phyloP scores from a whole-genome alignment of 1,284 basidiomycete genomes.

The Cutaneotrichosporon cutaneum region DNA sequence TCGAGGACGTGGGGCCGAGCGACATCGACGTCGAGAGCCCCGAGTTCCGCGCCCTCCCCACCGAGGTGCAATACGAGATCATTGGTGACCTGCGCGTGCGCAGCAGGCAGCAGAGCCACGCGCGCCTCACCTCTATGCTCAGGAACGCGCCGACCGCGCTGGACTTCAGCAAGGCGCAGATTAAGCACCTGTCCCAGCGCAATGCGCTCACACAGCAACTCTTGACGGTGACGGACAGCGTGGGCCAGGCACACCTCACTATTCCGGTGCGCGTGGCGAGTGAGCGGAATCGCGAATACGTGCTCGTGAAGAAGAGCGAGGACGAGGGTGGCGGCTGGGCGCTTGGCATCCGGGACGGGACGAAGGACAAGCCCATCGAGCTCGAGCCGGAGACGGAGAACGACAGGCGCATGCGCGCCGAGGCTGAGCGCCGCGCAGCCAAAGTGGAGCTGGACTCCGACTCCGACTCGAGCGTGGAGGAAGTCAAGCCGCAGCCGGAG shows the following conservation, averaged over 20 bases:
- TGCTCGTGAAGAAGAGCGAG: constrained; percentile 82
- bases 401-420: constrained; percentile 13
- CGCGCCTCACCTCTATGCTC: constrained; percentile 88
- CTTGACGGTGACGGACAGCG: constrained; percentile 87
- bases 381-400: constrained; percentile 55
- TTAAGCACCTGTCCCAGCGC: constrained; percentile 81
- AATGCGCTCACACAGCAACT: constrained; percentile 93
- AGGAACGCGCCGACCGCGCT: constrained; percentile 74
- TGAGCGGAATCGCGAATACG: constrained; percentile 89
- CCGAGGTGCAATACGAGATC: constrained; percentile 97
- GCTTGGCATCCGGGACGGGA: constrained; percentile 78
- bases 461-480: constrained; percentile 32
- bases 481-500: constrained; percentile 12
- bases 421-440: constrained; percentile 12
- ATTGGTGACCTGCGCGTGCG: constrained; percentile 91
- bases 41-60: constrained; percentile 84
- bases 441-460: constrained; percentile 30
- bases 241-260: constrained; percentile 78
- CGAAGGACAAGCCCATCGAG: constrained; percentile 77
- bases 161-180: constrained; percentile 95
- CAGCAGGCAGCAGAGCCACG: constrained; percentile 90
- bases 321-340: constrained; percentile 86
- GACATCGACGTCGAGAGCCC: constrained; percentile 85
- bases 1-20: constrained; percentile 87
- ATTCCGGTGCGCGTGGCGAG: constrained; percentile 92